Conservation (phyloP, 2,329 filamentous ascomycete genomes). For the Aspergillus sp. region DNA sequence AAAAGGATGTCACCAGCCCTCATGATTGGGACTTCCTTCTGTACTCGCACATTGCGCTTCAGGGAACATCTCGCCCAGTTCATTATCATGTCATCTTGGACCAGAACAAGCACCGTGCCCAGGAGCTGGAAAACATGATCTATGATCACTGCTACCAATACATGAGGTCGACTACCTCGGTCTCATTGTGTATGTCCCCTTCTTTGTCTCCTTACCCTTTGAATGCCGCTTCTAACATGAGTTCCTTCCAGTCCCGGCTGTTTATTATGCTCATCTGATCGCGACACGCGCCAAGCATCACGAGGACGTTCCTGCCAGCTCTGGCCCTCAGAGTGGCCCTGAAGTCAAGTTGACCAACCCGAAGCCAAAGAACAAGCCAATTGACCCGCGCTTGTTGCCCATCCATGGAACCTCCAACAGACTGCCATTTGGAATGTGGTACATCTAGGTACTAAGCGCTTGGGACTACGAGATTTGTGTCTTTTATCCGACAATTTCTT, state of each 20-base stretch:
- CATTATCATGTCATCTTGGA: slow-evolving; percentile 90
- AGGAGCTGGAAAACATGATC: slow-evolving; percentile 79
- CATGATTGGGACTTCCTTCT: slow-evolving; percentile 87
- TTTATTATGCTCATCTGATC: slow-evolving; percentile 95
- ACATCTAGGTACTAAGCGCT: slow-evolving; percentile 28
- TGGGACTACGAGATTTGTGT: not conserved
- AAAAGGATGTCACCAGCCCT: slow-evolving; percentile 85
- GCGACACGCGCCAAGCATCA: slow-evolving; percentile 77
- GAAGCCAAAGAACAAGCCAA: slow-evolving; percentile 26
- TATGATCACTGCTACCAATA: slow-evolving; percentile 97
- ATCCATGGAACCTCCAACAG: slow-evolving; percentile 31
- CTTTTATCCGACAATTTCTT: not conserved
- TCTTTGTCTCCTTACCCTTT: not conserved
- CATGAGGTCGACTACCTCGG: slow-evolving; percentile 84
- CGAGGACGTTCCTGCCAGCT: slow-evolving; percentile 51
- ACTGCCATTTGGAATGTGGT: slow-evolving; percentile 41
- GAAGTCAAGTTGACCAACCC: slow-evolving; percentile 33
- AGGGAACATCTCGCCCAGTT: slow-evolving; percentile 88
- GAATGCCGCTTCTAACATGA: slow-evolving; percentile 5
- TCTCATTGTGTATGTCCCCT: slow-evolving; percentile 64
- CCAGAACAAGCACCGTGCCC: slow-evolving; percentile 66
- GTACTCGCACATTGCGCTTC: slow-evolving; percentile 73
- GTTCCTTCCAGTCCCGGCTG: slow-evolving; percentile 61
- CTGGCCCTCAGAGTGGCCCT: slow-evolving; percentile 42
- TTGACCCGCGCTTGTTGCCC: slow-evolving; percentile 35